Evolutionary conservation across 257 asterid genomes (phyloP), one percentile per base, ranked within the genome.

Genomic region (Phtheirospermum japonicum): DNA sequence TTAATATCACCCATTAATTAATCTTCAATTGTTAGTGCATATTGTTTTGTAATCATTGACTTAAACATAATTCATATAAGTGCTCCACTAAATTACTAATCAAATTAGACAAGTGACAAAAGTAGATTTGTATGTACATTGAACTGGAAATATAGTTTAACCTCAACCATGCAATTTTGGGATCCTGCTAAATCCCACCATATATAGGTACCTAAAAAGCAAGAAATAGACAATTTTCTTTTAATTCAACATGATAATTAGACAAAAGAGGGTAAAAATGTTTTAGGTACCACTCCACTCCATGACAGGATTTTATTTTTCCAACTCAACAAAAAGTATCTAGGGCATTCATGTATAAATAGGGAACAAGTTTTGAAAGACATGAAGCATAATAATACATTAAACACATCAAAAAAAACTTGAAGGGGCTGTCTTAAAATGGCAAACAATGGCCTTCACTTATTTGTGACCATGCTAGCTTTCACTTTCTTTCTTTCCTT

Each of bases 141-240:
- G 71, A 66, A 63, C 69, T 66, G 23, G 71, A 62, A 42, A 3
- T 43, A 54, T 71, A 46, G 56, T 42, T 67, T 74, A 64, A 71
- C 48, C 65, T 26, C 11, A 70, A 70, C 63, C 52, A 59, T 67
- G 67, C 45, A 59, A 59, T 18, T 46, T 73, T 52, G 53, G 53
- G 28, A 23, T 23, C 28, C 74, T 43, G 56, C 73, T 64, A 60
- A 70, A 70, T 74, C 66, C 75, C 77, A 74, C 76, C 9, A 33
- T 33, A 33, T 33, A 33, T 33, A 23, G 28, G 28, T 23, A 23
- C 28, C 28, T 23, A 34, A 34, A 6, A 34, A 34, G 7, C 40
- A 9, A 2, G 28, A 23, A 23, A 23, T 23, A 23, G 28, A 23
- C 28, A 1, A 23, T 1, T 23, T 23, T 23, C n/a, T n/a, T n/a